A percentile compares a stretch with the other conserved stretches of the same genome.
Evolutionary conservation across 164 flowering plant genomes (phyloP).

Genomic region (Houttuynia cordata): DNA sequence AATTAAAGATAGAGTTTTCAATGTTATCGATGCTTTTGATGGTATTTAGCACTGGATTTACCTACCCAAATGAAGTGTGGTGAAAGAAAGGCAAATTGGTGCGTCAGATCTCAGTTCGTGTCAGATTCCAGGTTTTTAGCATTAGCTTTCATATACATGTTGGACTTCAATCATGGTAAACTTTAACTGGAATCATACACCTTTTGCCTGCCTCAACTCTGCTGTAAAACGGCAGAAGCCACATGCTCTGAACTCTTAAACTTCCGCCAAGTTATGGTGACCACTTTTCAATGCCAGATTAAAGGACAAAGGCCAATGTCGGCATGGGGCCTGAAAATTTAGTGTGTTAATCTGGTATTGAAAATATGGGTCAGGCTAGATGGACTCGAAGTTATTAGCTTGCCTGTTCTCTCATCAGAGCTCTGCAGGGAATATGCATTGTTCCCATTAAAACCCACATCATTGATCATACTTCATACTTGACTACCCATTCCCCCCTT

Average conservation of each 20-base stretch:
- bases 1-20: too few species aligned
- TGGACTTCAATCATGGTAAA: slow-evolving; percentile 8
- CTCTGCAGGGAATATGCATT: background rate
- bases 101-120: slow-evolving; percentile 5
- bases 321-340: too few species aligned
- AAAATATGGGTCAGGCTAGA: background rate
- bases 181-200: slow-evolving; percentile 2
- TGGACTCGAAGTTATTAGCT: too few species aligned
- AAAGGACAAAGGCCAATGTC: too few species aligned
- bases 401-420: background rate
- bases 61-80: too few species aligned
- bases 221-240: background rate
- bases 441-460: background rate
- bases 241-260: slow-evolving; percentile 3
- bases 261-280: background rate
- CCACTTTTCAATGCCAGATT: too few species aligned
- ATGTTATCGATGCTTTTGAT: too few species aligned
- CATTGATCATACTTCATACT: too few species aligned
- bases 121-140: slow-evolving; percentile 2
- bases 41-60: too few species aligned
- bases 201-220: background rate
- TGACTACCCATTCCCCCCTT: background rate
- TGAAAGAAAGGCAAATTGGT: background rate
- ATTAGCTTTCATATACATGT: background rate
- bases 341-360: background rate